Base-by-base conservation (phyloP, 2,329 filamentous ascomycete genomes). In the Tetracladium maxilliforme region DNA sequence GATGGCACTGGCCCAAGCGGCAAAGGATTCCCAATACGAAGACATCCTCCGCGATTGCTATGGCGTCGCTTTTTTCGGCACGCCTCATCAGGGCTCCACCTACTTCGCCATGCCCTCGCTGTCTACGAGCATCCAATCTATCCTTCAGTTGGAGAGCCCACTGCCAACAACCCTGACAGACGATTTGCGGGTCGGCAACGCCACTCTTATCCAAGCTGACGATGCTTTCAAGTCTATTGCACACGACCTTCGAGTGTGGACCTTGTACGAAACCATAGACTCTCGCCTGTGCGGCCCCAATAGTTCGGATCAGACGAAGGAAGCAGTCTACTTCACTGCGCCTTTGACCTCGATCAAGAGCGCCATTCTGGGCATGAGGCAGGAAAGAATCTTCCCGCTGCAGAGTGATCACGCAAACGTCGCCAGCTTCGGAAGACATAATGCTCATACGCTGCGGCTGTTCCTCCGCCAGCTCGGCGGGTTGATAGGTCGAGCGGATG, bases 221-320 rank as follows among this genome's bases (percentile, higher is more conserved):
- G 61, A 70, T 4, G 53, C 58, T 21, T 75, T 74, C 37, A 58
- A 58, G 23, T 52, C 62, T 4, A 56, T 69, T 5, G 58, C 66
- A 1, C 61, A 61, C 18, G 70, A 74, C 28, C 51, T 73, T 25
- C 61, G 58, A 6, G 52, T 74, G 9, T 74, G 69, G 67, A 70
- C 67, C 0, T 64, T 73, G 20, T 67, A 73, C 30, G 70, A 74
- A 36, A 74, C 66, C 0, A 56, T 67, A 6, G 69, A 73, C 39
- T 71, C 68, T 1, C 56, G 58, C 1, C 48, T 73, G 5, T n/a
- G n/a, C n/a, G n/a, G n/a, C n/a, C 62, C 61, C 0, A 58, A 48
- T 6, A 39, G 47, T 7, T 43, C 44, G 20, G 38, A 43, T 0
- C 40, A 48, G 4, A 40, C 42, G 2, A 45, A 48, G 4, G 60